phyloP scores from a whole-genome alignment of 2,329 filamentous ascomycete genomes.

The Rutstroemia sp. region DNA sequence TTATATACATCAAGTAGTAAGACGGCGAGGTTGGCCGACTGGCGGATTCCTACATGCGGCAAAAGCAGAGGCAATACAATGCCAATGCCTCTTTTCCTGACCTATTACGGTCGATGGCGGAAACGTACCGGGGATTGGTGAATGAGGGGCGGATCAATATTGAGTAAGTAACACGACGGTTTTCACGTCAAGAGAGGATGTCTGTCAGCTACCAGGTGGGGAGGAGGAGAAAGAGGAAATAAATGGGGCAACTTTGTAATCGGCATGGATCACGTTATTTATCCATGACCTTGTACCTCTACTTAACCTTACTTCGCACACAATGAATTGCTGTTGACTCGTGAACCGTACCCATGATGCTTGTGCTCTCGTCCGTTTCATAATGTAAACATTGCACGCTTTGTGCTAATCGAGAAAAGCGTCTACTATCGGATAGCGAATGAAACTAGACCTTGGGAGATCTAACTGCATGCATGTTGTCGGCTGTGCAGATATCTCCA shows the following conservation, averaged over 20 bases:
- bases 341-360: neutral
- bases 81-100: neutral
- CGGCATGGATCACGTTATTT: neutral
- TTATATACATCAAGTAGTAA: neutral
- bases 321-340: neutral
- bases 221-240: too few relatives aligned
- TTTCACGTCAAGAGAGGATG: too few relatives aligned
- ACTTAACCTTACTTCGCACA: too few relatives aligned
- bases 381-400: neutral
- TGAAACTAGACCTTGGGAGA: too few relatives aligned
- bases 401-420: neutral
- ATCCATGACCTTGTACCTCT: neutral
- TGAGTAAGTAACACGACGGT: too few relatives aligned
- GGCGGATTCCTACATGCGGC: neutral
- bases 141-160: neutral
- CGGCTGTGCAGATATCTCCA: too few relatives aligned
- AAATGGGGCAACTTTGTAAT: too few relatives aligned
- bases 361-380: neutral
- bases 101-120: too few relatives aligned
- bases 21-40: neutral
- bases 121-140: too few relatives aligned
- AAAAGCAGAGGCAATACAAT: neutral
- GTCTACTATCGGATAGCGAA: too few relatives aligned
- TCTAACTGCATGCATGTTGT: too few relatives aligned
- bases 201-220: too few relatives aligned